Evolutionary conservation across 2,329 filamentous ascomycete species (phyloP).

Genomic region (Paecilomyces fulvus): DNA sequence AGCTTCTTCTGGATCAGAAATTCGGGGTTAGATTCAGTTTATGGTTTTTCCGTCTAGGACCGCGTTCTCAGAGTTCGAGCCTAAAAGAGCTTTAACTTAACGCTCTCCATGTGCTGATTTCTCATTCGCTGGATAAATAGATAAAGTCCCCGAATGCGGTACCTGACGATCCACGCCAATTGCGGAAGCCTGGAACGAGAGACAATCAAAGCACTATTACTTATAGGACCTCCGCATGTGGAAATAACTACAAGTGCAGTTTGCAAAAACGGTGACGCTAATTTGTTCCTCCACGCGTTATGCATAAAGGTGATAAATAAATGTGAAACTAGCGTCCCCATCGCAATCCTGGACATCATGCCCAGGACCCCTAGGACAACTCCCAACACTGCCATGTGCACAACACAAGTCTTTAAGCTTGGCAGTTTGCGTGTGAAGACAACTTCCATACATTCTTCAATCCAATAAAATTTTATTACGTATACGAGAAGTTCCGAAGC

Average conservation of each 20-base stretch:
- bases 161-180: neutral
- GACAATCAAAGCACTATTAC: neutral
- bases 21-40: neutral
- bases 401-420: too few relatives aligned
- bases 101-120: neutral
- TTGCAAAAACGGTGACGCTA: too few relatives aligned
- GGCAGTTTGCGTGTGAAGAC: too few relatives aligned
- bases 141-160: neutral
- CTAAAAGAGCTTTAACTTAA: neutral
- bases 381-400: too few relatives aligned
- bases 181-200: neutral
- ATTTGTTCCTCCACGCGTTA: too few relatives aligned
- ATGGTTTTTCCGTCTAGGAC: neutral
- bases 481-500: too few relatives aligned
- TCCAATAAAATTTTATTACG: too few relatives aligned
- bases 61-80: neutral
- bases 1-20: neutral
- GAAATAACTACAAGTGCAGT: neutral
- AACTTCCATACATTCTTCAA: too few relatives aligned
- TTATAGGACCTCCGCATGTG: neutral
- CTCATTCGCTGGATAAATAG: neutral
- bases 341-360: too few relatives aligned
- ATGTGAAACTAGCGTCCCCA: too few relatives aligned
- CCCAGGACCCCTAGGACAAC: too few relatives aligned
- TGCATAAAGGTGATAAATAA: too few relatives aligned